Conservation (phyloP, 495 filamentous ascomycete species). For the Parmelia sp. region DNA sequence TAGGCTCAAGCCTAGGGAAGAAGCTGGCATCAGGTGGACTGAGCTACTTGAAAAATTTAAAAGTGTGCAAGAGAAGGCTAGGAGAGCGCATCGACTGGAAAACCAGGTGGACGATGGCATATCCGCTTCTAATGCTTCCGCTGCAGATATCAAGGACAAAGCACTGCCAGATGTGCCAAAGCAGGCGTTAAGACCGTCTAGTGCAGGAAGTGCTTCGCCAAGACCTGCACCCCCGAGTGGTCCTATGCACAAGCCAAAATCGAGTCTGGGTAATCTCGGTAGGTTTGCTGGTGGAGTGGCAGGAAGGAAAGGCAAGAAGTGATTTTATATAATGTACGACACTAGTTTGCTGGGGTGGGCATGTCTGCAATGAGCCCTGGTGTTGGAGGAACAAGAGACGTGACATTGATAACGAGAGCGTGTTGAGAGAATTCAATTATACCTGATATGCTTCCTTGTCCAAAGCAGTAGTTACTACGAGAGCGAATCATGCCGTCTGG, state of each 20-base stretch:
- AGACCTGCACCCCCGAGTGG: slow-evolving; percentile 41
- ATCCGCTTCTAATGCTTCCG: slow-evolving; percentile 15
- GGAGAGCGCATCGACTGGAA: slow-evolving; percentile 42
- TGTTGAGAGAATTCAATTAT: not conserved
- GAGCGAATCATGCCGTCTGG: not conserved
- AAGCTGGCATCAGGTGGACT: slow-evolving; percentile 78
- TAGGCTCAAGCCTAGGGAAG: slow-evolving; percentile 75
- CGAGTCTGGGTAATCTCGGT: slow-evolving; percentile 63
- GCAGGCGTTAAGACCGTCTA: slow-evolving; percentile 28
- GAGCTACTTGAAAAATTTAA: slow-evolving; percentile 97
- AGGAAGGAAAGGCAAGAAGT: slow-evolving; percentile 48
- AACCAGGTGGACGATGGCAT: slow-evolving; percentile 28
- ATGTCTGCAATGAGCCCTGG: not conserved
- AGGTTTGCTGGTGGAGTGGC: slow-evolving; percentile 61
- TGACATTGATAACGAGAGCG: not conserved
- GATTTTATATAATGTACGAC: slow-evolving; percentile 9
- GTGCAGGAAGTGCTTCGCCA: slow-evolving; percentile 37
- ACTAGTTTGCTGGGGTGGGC: not conserved
- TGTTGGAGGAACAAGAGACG: not conserved
- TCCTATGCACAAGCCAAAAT: slow-evolving; percentile 49
- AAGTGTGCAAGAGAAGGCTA: slow-evolving; percentile 73
- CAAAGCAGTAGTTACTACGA: not conserved
- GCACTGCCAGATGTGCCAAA: slow-evolving; percentile 38
- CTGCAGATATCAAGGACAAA: slow-evolving; percentile 40
- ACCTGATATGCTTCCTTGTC: not conserved